A percentile compares a stretch with the other conserved stretches of the same genome.
These are phyloP conservation scores for Phenoliferia sp. DNA, from an alignment of 1,284 basidiomycete genomes.

Conservation along the genomic window DNA sequence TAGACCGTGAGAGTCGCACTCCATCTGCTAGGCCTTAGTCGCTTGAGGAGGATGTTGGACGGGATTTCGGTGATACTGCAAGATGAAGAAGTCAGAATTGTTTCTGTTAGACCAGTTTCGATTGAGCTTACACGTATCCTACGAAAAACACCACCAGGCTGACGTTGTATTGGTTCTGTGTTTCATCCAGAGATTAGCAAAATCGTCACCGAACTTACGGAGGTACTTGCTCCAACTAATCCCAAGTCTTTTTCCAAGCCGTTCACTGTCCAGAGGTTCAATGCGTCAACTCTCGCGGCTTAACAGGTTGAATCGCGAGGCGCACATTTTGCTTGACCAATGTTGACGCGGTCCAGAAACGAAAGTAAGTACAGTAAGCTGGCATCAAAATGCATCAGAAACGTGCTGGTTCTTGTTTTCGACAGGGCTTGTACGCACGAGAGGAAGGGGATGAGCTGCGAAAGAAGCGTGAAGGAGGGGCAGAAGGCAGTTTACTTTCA, in stretches of 20 bases:
- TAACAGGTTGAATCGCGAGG: background rate
- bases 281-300: slow-evolving; percentile 4
- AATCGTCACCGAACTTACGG: slow-evolving; percentile 14
- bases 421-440: slow-evolving; percentile 3
- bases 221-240: background rate
- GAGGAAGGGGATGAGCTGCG: slow-evolving; percentile 30
- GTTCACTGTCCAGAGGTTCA: slow-evolving; percentile 38
- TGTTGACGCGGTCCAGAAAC: slow-evolving; percentile 45
- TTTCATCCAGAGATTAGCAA: background rate
- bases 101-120: background rate
- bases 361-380: slow-evolving; percentile 39
- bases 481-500: background rate
- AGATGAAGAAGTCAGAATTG: background rate
- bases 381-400: background rate
- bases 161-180: slow-evolving; percentile 10
- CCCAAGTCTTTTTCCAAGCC: background rate
- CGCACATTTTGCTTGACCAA: slow-evolving; percentile 15
- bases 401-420: background rate
- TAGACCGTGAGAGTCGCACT: slow-evolving; percentile 6
- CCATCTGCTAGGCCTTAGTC: slow-evolving; percentile 26
- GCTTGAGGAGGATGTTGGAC: slow-evolving; percentile 46
- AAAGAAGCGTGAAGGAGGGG: background rate
- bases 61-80: slow-evolving; percentile 16
- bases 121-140: slow-evolving; percentile 40
- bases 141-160: slow-evolving; percentile 36